A percentile compares a stretch with the other conserved stretches of the same genome.
phyloP scores from a whole-genome alignment of 164 flowering plant genomes.

The Brasenia schreberi region DNA sequence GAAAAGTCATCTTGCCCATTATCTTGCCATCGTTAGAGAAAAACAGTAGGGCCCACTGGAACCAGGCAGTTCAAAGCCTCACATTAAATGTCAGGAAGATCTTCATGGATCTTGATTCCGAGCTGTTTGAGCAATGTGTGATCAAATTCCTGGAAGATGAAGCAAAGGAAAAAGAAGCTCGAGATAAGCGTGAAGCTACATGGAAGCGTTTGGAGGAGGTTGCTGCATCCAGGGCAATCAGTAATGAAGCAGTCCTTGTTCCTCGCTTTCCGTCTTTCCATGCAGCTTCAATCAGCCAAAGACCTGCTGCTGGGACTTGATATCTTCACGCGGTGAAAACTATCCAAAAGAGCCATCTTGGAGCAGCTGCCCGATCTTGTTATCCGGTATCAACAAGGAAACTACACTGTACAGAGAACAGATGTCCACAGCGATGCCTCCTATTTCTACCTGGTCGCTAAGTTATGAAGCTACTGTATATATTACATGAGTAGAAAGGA shows the following conservation, averaged over 20 bases:
- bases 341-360: slow-evolving; percentile 6
- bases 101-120: slow-evolving; percentile 55
- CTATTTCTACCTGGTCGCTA: neutral
- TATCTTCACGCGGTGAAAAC: slow-evolving; percentile 3
- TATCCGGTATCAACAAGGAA: slow-evolving; percentile 8
- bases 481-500: slow-evolving; percentile 1
- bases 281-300: slow-evolving; percentile 10
- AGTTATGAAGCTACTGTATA: slow-evolving; percentile 10
- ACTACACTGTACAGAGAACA: slow-evolving; percentile 14
- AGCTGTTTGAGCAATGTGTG: slow-evolving; percentile 57
- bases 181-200: slow-evolving; percentile 32
- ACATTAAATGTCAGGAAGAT: slow-evolving; percentile 64
- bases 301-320: slow-evolving; percentile 1
- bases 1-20: slow-evolving; percentile 50
- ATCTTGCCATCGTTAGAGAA: slow-evolving; percentile 65
- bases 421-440: neutral
- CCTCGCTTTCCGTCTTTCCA: slow-evolving; percentile 7
- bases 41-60: slow-evolving; percentile 65
- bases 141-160: slow-evolving; percentile 53
- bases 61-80: slow-evolving; percentile 68
- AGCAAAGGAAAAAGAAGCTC: slow-evolving; percentile 27
- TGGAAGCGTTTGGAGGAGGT: slow-evolving; percentile 71
- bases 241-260: slow-evolving; percentile 38
- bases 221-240: slow-evolving; percentile 39
- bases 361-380: slow-evolving; percentile 6